Conservation (phyloP, 352 stramenopile genomes). For the Phytophthora pisi region DNA sequence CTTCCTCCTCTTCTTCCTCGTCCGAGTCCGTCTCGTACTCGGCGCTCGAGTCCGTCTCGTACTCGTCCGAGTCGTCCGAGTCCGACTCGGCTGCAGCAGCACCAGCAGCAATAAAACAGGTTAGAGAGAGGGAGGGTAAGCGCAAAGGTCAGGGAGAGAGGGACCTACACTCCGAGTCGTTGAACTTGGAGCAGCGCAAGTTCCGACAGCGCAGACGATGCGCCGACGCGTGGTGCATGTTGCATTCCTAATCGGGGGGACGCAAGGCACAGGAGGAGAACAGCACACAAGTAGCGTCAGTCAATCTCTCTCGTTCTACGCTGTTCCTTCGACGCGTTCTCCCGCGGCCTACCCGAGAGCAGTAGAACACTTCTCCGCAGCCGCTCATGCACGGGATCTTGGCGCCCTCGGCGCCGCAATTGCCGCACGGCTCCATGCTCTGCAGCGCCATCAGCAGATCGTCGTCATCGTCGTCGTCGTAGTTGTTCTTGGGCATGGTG, state of each 20-base stretch:
- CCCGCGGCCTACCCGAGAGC: constrained; percentile 61
- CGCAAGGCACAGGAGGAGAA: background rate
- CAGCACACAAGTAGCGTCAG: constrained; percentile 3
- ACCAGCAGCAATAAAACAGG: constrained; percentile 2
- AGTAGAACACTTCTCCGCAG: constrained; percentile 89
- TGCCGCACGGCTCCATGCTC: constrained; percentile 87
- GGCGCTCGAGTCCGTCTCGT: constrained; percentile 64
- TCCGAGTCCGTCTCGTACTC: constrained; percentile 65
- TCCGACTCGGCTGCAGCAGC: constrained; percentile 62
- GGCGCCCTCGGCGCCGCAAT: constrained; percentile 79
- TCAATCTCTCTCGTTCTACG: constrained; percentile 3
- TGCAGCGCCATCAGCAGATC: constrained; percentile 85
- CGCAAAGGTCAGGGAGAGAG: background rate
- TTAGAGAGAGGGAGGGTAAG: background rate
- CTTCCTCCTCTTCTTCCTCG: constrained; percentile 64
- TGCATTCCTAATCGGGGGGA: constrained; percentile 65
- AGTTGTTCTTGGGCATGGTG: constrained; percentile 70
- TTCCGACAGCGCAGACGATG: constrained; percentile 87
- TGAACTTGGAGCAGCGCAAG: constrained; percentile 89
- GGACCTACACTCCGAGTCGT: constrained; percentile 86
- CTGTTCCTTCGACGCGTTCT: background rate
- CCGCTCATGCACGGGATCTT: constrained; percentile 90
- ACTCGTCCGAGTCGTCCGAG: constrained; percentile 80
- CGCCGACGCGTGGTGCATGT: constrained; percentile 88
- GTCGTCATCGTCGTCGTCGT: constrained; percentile 88